phyloP scores from a whole-genome alignment of 1,284 basidiomycete species.

The Rhodotorula sp. region DNA sequence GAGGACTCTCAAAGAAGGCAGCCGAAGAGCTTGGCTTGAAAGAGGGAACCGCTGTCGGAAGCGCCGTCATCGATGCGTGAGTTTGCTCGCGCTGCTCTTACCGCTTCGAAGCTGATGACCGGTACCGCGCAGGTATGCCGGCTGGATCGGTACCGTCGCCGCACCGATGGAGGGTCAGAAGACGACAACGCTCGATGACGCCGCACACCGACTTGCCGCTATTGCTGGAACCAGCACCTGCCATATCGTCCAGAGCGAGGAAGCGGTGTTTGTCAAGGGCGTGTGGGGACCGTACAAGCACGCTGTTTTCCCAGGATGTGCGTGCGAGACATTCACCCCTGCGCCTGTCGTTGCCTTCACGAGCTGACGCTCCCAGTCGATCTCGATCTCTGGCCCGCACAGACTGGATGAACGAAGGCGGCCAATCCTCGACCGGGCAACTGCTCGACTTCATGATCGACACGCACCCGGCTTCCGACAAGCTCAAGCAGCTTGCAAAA shows the following conservation, averaged over 20 bases:
- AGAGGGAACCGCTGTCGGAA: slow-evolving; percentile 90
- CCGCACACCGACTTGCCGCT: slow-evolving; percentile 78
- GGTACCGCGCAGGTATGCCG: slow-evolving; percentile 65
- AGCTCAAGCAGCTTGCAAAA: slow-evolving; percentile 60
- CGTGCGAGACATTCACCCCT: slow-evolving; percentile 8
- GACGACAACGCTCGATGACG: slow-evolving; percentile 50
- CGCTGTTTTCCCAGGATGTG: slow-evolving; percentile 79
- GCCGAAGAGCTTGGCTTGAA: slow-evolving; percentile 81
- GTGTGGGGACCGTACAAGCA: slow-evolving; percentile 96
- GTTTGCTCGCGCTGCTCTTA: background rate
- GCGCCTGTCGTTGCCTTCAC: background rate
- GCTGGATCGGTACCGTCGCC: slow-evolving; percentile 97
- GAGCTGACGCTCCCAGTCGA: too few species aligned
- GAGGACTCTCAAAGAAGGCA: slow-evolving; percentile 72
- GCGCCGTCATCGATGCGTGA: slow-evolving; percentile 90
- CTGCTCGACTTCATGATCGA: slow-evolving; percentile 79
- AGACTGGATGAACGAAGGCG: slow-evolving; percentile 95
- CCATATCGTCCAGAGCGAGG: slow-evolving; percentile 72
- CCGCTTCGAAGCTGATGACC: background rate
- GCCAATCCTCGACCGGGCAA: slow-evolving; percentile 97
- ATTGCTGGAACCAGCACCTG: slow-evolving; percentile 96
- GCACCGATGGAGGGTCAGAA: slow-evolving; percentile 61
- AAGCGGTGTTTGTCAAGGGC: slow-evolving; percentile 83
- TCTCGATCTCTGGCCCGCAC: background rate
- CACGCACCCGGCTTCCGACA: slow-evolving; percentile 79